Base-by-base conservation (phyloP, 768 basidiomycete genomes). In the Calocera cornea region DNA sequence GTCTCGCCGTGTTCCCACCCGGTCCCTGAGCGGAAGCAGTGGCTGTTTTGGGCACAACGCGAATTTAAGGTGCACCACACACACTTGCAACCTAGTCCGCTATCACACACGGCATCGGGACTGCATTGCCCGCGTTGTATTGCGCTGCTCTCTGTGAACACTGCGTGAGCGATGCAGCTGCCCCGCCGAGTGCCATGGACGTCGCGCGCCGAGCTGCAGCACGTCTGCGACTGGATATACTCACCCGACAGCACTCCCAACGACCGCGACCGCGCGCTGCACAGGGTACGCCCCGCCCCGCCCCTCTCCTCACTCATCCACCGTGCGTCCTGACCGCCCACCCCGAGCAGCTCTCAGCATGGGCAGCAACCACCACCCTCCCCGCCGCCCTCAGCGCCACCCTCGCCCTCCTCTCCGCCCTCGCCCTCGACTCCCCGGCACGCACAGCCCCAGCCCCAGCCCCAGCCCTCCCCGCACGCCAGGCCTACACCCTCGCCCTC, bases 121-220 rank as follows among this genome's bases (percentile, higher is more conserved):
- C n/a, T n/a, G n/a, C n/a, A n/a, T n/a, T n/a, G n/a, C n/a, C n/a
- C n/a, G n/a, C n/a, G n/a, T n/a, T n/a, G n/a, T n/a, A n/a, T n/a
- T n/a, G n/a, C n/a, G n/a, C n/a, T n/a, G n/a, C n/a, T n/a, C n/a
- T n/a, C n/a, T n/a, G n/a, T n/a, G n/a, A n/a, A n/a, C n/a, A n/a
- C n/a, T n/a, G n/a, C n/a, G n/a, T n/a, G 8, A 64, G 24, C 12
- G 2, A 89, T 90, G 89, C 80, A 83, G 69, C 81, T 90, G 24
- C 92, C 92, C 67, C 84, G 88, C 65, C 83, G 91, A 34, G 87
- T 90, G 0, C 89, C 91, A 2, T 95, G 92, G 92, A 76, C 84
- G 16, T 81, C 82, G 38, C 74, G 85, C 8, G 72, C 76, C 36
- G 92, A 94, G 73, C 79, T 94, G 3, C 89, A 91, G 67, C 83